Evolutionary conservation across 169 alveolate genomes (phyloP), one percentile per base, ranked within the genome.

Genomic region (Plasmodium vivax): DNA sequence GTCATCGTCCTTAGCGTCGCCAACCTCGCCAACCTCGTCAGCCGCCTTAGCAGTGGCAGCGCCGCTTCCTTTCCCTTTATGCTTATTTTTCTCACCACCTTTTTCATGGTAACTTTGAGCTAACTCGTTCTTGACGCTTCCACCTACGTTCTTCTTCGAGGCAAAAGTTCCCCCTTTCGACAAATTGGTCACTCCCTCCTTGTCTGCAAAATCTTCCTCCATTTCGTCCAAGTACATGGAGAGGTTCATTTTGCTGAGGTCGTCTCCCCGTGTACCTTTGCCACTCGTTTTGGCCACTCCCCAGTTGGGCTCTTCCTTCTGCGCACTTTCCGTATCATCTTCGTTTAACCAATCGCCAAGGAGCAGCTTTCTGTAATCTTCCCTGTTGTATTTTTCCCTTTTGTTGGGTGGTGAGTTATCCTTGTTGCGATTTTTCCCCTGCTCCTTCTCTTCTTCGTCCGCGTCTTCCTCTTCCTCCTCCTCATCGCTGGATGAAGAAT

Each of bases 311-410:
- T 88, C 32, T 38, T 38, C 19, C 75, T 45, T 45, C 4, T 83
- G 54, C 1, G 19, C 81, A 30, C 34, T 36, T n/a, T 74, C 19
- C 47, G 56, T 41, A 27, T 23, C 56, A 23, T 51, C 79, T 14
- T 80, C 92, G 62, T 23, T 75, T 82, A 77, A 56, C 72, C 92
- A 19, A 83, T 91, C 97, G 19, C 97, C 96, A 12, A 93, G 36
- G 23, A 93, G 94, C 27, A 82, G 81, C 71, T 87, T 91, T 58
- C 97, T 85, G 58, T 84, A 92, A 56, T 81, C 34, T 47, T 87
- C 96, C 12, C 85, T 73, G 56, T 77, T 95, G 36, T 73, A 47
- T 77, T 79, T 92, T 45, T 82, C 83, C 34, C 77, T 62, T 41
- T 68, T 88, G 62, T 83, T 85, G 74, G 27, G 56, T 43, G 79